Conservation (phyloP, 1,284 basidiomycete genomes). For the Pseudozyma tsukubaensis region DNA sequence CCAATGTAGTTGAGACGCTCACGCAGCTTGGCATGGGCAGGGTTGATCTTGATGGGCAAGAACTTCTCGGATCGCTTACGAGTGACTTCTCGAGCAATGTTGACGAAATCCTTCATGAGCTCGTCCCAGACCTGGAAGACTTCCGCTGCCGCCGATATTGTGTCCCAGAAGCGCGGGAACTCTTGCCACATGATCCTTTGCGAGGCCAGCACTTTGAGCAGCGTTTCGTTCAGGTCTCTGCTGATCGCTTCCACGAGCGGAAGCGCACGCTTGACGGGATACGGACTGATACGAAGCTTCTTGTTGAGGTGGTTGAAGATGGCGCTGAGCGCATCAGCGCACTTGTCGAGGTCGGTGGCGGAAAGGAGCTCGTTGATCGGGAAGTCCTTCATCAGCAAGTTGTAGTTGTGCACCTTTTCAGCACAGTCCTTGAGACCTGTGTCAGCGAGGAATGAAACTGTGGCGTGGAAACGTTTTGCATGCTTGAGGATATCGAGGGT, state of each 20-base stretch:
- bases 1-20: constrained; percentile 87
- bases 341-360: constrained; percentile 93
- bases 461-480: constrained; percentile 96
- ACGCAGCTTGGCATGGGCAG: constrained; percentile 90
- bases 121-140: constrained; percentile 98
- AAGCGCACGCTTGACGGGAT: constrained; percentile 92
- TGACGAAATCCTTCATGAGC: constrained; percentile 96
- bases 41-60: constrained; percentile 93
- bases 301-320: constrained; percentile 96
- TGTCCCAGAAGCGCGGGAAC: constrained; percentile 90
- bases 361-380: constrained; percentile 95
- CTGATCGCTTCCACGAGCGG: constrained; percentile 98
- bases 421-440: constrained; percentile 84
- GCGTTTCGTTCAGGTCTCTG: constrained; percentile 93
- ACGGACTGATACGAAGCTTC: constrained; percentile 83
- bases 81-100: constrained; percentile 93
- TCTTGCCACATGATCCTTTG: constrained; percentile 92
- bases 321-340: constrained; percentile 84
- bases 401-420: constrained; percentile 74
- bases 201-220: constrained; percentile 87
- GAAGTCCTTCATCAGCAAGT: constrained; percentile 98
- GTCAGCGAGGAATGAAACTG: constrained; percentile 96
- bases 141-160: constrained; percentile 79
- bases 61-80: constrained; percentile 92
- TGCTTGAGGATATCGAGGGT: constrained; percentile 95